Evolutionary conservation across 768 basidiomycete genomes (phyloP), one percentile per base, ranked within the genome.

Genomic region (Sporobolomyces roseus): DNA sequence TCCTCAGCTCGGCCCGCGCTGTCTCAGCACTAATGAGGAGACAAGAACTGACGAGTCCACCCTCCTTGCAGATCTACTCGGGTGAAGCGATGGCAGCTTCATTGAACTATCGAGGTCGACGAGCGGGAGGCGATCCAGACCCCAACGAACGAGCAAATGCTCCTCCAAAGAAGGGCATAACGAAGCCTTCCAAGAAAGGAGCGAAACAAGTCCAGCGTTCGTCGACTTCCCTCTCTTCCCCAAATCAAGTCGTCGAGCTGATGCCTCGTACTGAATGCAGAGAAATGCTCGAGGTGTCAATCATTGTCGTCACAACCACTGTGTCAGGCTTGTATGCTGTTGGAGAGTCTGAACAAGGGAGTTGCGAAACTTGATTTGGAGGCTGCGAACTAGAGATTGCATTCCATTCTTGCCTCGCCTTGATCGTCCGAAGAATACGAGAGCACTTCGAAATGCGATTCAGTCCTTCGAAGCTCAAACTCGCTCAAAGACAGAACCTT

Each of bases 231-330:
- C n/a, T n/a, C n/a, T n/a, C n/a, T n/a, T 41, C 38, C 17, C 38
- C 10, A 41, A 9, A 9, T 41, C 38, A 41, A 9, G 2, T 27
- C 13, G 12, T 27, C 27, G 27, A 27, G 6, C 29, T 49, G 32
- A 10, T 14, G n/a, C 7, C 46, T 29, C 13, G 49, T 9, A 41
- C 19, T 27, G 35, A 17, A 17, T 41, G 38, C 35, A 98, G 93
- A 91, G 80, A 91, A 86, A 21, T 99, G 96, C 77, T 83, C 86
- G 74, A 83, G 91, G 53, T 99, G 96, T 74, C 93, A 93, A 4
- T 93, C 93, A 77, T 93, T 98, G 83, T 89, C 93, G 4, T 93
- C 91, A 69, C 96, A 98, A 73, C 87, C 88, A n/a, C 80, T 99
- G n/a, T 93, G 92, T 77, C 93, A 93, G 78, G 76, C 75, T 9